Conservation (phyloP, 495 filamentous ascomycete genomes). For the Penicillium antarcticum region DNA sequence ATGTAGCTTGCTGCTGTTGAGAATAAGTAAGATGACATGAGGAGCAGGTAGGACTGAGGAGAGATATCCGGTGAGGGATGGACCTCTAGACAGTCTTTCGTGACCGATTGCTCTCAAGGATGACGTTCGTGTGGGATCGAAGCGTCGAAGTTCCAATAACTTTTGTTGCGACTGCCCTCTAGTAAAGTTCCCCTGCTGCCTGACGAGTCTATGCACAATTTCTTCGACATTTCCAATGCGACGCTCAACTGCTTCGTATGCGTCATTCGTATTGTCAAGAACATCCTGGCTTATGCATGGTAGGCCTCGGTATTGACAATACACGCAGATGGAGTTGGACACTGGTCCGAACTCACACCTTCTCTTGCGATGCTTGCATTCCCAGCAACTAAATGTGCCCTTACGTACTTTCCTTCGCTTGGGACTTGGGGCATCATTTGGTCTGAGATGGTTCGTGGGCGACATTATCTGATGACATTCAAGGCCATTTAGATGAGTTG, state of each 20-base stretch:
- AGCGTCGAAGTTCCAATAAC: not conserved
- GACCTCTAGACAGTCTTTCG: slow-evolving; percentile 10
- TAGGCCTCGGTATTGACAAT: slow-evolving; percentile 31
- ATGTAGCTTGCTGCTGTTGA: slow-evolving; percentile 10
- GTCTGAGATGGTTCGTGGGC: not conserved
- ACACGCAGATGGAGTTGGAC: slow-evolving; percentile 29
- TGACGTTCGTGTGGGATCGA: not conserved
- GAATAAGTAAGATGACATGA: slow-evolving; percentile 1
- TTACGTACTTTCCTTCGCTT: slow-evolving; percentile 31
- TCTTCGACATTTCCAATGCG: slow-evolving; percentile 22
- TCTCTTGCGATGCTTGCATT: slow-evolving; percentile 39
- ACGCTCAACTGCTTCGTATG: slow-evolving; percentile 1
- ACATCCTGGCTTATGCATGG: slow-evolving; percentile 24
- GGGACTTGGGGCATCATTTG: not conserved
- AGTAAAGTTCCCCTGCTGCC: slow-evolving; percentile 1
- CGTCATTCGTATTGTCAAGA: not conserved
- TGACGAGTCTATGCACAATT: slow-evolving; percentile 16
- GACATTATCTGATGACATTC: too few species aligned
- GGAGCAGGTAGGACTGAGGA: slow-evolving; percentile 12
- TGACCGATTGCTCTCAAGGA: slow-evolving; percentile 10
- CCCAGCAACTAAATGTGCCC: slow-evolving; percentile 38
- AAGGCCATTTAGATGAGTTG: too few species aligned
- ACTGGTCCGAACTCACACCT: slow-evolving; percentile 23
- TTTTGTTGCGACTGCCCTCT: not conserved
- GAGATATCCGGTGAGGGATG: slow-evolving; percentile 11